These are phyloP conservation scores for Euphrasia confusa DNA, from an alignment of 257 asterid species.

Conservation along the genomic window DNA sequence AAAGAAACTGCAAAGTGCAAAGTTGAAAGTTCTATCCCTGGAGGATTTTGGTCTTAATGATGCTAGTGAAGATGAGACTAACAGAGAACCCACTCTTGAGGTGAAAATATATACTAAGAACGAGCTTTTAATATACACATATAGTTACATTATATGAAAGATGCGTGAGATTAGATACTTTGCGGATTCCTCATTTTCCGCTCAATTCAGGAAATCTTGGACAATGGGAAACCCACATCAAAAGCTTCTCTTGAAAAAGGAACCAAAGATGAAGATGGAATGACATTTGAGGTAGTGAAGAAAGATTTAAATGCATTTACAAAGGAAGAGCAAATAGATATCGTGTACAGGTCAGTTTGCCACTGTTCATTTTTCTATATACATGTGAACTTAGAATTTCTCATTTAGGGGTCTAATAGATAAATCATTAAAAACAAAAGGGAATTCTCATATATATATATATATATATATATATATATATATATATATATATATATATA, in stretches of 20 bases:
- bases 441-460: no score
- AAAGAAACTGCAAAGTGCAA: constrained; percentile 54
- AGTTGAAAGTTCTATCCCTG: constrained; percentile 41
- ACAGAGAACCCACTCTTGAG: constrained; percentile 68
- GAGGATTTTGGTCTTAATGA: constrained; percentile 82
- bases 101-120: constrained; percentile 34
- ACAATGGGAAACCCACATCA: constrained; percentile 37
- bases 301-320: constrained; percentile 73
- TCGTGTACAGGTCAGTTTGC: constrained; percentile 60
- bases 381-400: constrained; percentile 10
- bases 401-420: neutral
- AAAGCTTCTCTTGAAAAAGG: constrained; percentile 40
- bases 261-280: constrained; percentile 40
- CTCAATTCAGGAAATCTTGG: constrained; percentile 58
- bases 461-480: no score
- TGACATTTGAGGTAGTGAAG: constrained; percentile 54
- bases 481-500: no score
- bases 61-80: constrained; percentile 39
- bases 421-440: no score
- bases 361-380: constrained; percentile 14
- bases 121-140: constrained; percentile 8
- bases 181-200: constrained; percentile 18
- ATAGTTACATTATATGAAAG: neutral
- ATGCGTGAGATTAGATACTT: constrained; percentile 16
- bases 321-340: constrained; percentile 88